These are phyloP conservation scores for Diaporthe citrichinensis DNA, from an alignment of 2,329 filamentous ascomycete species.

Conservation along the genomic window DNA sequence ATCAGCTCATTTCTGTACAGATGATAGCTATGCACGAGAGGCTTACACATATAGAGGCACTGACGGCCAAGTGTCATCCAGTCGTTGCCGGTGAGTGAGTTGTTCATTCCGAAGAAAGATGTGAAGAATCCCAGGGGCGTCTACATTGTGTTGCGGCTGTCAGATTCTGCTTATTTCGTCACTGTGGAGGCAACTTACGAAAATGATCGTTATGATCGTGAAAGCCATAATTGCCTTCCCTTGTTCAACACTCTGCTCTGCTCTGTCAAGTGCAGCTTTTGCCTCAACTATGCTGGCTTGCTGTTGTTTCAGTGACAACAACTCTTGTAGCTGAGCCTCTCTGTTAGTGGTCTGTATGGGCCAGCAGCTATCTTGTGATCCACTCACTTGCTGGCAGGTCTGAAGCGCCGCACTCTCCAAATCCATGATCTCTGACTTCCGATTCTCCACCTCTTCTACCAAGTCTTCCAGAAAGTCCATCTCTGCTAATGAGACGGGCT, in stretches of 20 bases:
- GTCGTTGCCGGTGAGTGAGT: background rate
- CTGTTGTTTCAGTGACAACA: slow-evolving; percentile 39
- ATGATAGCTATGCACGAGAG: background rate
- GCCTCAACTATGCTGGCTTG: slow-evolving; percentile 33
- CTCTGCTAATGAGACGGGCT: background rate
- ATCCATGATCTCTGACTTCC: slow-evolving; percentile 26
- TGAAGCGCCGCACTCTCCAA: slow-evolving; percentile 24
- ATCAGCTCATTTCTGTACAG: background rate
- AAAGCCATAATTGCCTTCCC: slow-evolving; percentile 28
- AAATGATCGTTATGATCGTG: slow-evolving; percentile 35
- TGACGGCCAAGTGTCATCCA: slow-evolving; percentile 32
- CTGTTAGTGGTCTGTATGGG: background rate
- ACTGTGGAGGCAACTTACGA: slow-evolving; percentile 52
- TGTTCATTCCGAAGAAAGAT: slow-evolving; percentile 40
- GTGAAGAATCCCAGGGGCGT: slow-evolving; percentile 38
- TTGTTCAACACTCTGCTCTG: background rate
- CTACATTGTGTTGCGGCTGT: background rate
- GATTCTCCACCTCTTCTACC: slow-evolving; percentile 16
- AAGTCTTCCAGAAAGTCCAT: slow-evolving; percentile 22
- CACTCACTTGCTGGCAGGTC: slow-evolving; percentile 27
- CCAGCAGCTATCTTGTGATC: background rate
- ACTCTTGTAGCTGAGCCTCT: slow-evolving; percentile 12
- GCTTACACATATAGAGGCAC: slow-evolving; percentile 20
- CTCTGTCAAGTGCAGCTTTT: background rate
- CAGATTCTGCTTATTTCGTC: accelerated